phyloP scores from a whole-genome alignment of 2,329 filamentous ascomycete genomes.

The Malbranchea cinnamomea region DNA sequence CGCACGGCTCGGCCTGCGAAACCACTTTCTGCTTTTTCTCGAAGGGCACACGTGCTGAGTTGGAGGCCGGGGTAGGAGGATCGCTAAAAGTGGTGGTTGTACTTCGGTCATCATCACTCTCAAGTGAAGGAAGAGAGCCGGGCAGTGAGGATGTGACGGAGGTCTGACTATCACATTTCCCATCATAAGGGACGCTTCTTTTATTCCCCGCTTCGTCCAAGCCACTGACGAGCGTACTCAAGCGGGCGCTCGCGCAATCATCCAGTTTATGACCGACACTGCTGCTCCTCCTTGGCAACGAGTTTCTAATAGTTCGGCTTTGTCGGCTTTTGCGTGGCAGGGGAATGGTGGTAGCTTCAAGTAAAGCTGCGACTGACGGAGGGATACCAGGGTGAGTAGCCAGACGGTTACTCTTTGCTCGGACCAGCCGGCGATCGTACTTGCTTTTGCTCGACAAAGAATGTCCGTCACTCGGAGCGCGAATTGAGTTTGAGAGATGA shows the following conservation, averaged over 20 bases:
- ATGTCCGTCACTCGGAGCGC: too few relatives aligned
- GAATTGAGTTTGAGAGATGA: too few relatives aligned
- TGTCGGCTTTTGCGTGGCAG: slow-evolving; percentile 30
- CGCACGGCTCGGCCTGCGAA: slow-evolving; percentile 40
- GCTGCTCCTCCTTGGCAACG: slow-evolving; percentile 37
- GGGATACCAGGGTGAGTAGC: too few relatives aligned
- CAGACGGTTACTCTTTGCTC: too few relatives aligned
- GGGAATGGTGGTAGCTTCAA: slow-evolving; percentile 46
- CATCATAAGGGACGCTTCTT: slow-evolving; percentile 25
- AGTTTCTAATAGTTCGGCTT: slow-evolving; percentile 38
- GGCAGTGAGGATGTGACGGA: slow-evolving; percentile 39
- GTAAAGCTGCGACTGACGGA: slow-evolving; percentile 41
- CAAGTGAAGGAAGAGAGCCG: slow-evolving; percentile 43
- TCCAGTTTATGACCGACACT: slow-evolving; percentile 31
- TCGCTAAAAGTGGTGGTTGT: slow-evolving; percentile 32
- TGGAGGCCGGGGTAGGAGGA: slow-evolving; percentile 28
- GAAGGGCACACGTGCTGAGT: slow-evolving; percentile 20
- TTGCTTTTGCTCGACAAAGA: too few relatives aligned
- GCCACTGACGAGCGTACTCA: slow-evolving; percentile 42
- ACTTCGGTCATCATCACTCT: slow-evolving; percentile 34
- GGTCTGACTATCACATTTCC: slow-evolving; percentile 29
- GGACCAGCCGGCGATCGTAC: slow-evolving; percentile 17
- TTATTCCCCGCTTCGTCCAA: slow-evolving; percentile 31
- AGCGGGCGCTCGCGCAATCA: slow-evolving; percentile 29
- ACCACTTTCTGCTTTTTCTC: slow-evolving; percentile 33